phyloP scores from a whole-genome alignment of 352 stramenopile genomes.

The Phytophthora fragariaefolia region DNA sequence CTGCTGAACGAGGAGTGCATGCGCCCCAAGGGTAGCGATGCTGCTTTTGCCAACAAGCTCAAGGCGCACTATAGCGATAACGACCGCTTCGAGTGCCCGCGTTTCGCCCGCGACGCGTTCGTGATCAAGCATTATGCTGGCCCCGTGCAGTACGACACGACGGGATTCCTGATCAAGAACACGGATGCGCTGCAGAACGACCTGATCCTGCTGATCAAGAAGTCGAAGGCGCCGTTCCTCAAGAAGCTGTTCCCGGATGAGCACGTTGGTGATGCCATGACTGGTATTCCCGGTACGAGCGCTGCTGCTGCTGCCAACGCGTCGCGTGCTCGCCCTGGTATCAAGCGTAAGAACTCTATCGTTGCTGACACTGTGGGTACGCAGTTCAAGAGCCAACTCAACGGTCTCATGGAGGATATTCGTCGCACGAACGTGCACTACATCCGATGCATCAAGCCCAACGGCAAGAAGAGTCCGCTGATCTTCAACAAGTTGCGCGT shows the following conservation, averaged over 20 bases:
- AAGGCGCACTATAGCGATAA: constrained; percentile 91
- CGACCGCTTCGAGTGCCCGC: constrained; percentile 85
- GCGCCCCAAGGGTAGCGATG: constrained; percentile 88
- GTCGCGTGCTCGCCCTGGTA: constrained; percentile 34
- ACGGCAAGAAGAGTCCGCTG: constrained; percentile 93
- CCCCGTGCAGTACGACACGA: constrained; percentile 95
- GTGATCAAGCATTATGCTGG: constrained; percentile 97
- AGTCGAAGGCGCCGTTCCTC: constrained; percentile 73
- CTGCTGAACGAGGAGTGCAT: constrained; percentile 96
- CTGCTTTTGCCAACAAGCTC: constrained; percentile 88
- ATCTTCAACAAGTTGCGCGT: constrained; percentile 92
- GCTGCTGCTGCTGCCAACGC: constrained; percentile 23
- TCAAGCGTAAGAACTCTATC: constrained; percentile 87
- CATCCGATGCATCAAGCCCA: constrained; percentile 99
- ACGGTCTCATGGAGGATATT: constrained; percentile 95
- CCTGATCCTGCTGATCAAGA: constrained; percentile 82
- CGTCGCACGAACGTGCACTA: constrained; percentile 97
- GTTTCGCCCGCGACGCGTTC: constrained; percentile 90
- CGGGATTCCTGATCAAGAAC: constrained; percentile 97
- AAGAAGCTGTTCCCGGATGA: constrained; percentile 84
- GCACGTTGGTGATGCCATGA: constrained; percentile 58
- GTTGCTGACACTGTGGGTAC: constrained; percentile 83
- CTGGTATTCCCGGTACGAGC: constrained; percentile 41
- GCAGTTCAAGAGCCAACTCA: constrained; percentile 95
- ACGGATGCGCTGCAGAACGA: constrained; percentile 96